phyloP scores from a whole-genome alignment of 1,139 yeast species.

The Pichia sp. region DNA sequence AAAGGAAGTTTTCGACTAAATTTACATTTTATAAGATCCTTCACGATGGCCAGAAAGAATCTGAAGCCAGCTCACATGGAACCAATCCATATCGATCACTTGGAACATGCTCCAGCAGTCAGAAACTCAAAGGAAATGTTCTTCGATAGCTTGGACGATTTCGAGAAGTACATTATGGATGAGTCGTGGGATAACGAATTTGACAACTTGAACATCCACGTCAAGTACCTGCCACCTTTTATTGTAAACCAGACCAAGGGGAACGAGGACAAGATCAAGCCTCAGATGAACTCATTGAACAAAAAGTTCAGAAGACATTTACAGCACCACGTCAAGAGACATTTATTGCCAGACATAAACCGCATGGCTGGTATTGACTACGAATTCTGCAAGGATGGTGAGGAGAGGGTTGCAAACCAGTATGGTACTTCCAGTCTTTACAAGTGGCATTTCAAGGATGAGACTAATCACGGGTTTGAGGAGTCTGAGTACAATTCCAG shows the following conservation, averaged over 20 bases:
- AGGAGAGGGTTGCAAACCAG: constrained; percentile 36
- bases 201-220: constrained; percentile 63
- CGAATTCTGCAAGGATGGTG: constrained; percentile 29
- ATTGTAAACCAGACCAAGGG: constrained; percentile 63
- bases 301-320: constrained; percentile 69
- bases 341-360: constrained; percentile 62
- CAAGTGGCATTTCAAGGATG: constrained; percentile 49
- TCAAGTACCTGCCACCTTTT: constrained; percentile 69
- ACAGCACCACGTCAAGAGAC: constrained; percentile 72
- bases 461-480: constrained; percentile 50
- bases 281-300: constrained; percentile 67
- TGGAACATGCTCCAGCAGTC: constrained; percentile 27
- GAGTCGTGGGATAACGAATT: constrained; percentile 76
- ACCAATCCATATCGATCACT: constrained; percentile 31
- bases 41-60: constrained; percentile 28
- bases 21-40: neutral
- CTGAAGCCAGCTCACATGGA: constrained; percentile 23
- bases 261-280: constrained; percentile 68
- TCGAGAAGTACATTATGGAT: constrained; percentile 62
- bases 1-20: neutral
- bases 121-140: constrained; percentile 34
- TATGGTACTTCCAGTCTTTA: constrained; percentile 30
- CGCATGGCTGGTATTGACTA: constrained; percentile 50
- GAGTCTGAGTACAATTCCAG: constrained; percentile 41
- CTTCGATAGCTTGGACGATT: constrained; percentile 61